Conservation (phyloP, 352 stramenopile species). For the Globisporangium cylindrosporum region DNA sequence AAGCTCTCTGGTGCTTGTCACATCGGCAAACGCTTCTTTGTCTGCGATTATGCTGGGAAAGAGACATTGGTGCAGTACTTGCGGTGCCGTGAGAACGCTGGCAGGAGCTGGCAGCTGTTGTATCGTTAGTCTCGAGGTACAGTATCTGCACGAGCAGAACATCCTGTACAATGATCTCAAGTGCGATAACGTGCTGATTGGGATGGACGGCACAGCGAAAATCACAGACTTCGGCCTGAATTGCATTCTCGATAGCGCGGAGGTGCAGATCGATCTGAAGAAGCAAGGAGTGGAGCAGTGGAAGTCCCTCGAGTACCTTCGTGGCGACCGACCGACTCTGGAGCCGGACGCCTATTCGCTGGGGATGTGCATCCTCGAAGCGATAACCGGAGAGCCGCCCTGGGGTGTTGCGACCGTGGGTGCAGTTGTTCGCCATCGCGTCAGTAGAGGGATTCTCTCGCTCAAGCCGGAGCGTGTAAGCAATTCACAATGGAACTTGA, state of each 20-base stretch:
- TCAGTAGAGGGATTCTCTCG: background rate
- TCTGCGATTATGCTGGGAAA: too few relatives aligned
- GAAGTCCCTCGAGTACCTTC: background rate
- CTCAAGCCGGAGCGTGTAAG: background rate
- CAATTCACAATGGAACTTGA: background rate
- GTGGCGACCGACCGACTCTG: background rate
- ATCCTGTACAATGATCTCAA: slow-evolving; percentile 12
- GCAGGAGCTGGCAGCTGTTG: too few relatives aligned
- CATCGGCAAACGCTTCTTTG: too few relatives aligned
- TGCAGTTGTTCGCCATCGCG: background rate
- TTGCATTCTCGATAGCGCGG: slow-evolving; percentile 6
- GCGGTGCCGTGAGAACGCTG: too few relatives aligned
- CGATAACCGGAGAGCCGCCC: background rate
- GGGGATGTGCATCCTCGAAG: slow-evolving; percentile 15
- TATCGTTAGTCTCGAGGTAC: too few relatives aligned
- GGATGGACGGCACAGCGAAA: background rate
- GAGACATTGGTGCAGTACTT: too few relatives aligned
- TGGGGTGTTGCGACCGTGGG: background rate
- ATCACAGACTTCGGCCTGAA: slow-evolving; percentile 18
- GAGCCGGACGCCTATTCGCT: slow-evolving; percentile 11
- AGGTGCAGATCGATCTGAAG: background rate
- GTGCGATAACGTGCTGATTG: slow-evolving; percentile 14
- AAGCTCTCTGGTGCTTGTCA: too few relatives aligned
- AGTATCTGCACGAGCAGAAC: slow-evolving; percentile 6
- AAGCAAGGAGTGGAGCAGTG: slow-evolving; percentile 4